phyloP scores from a whole-genome alignment of 768 basidiomycete species.

The Termitomyces titanicus region DNA sequence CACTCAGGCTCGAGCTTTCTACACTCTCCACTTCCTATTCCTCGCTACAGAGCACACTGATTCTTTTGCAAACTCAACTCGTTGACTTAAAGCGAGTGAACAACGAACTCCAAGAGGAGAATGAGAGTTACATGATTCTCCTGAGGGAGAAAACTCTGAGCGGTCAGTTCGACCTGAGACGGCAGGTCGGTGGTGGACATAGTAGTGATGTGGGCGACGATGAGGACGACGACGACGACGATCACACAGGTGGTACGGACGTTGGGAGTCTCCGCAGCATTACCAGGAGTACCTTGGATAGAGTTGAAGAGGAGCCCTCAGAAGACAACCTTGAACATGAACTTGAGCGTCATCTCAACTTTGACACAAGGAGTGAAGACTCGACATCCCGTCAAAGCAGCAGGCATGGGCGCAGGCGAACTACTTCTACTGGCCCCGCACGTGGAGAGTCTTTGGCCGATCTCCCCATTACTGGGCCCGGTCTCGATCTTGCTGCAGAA shows the following conservation, averaged over 20 bases:
- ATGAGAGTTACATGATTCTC: slow-evolving; percentile 95
- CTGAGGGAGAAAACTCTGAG: slow-evolving; percentile 87
- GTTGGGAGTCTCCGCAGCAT: slow-evolving; percentile 54
- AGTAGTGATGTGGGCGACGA: slow-evolving; percentile 32
- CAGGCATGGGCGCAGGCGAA: slow-evolving; percentile 47
- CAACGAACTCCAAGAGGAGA: slow-evolving; percentile 88
- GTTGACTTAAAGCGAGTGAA: slow-evolving; percentile 87
- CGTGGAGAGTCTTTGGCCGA: slow-evolving; percentile 83
- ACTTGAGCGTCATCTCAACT: slow-evolving; percentile 29
- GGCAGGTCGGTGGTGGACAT: slow-evolving; percentile 54
- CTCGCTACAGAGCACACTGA: slow-evolving; percentile 78
- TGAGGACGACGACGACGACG: slow-evolving; percentile 38
- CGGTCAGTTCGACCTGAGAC: slow-evolving; percentile 80
- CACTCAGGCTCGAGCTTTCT: slow-evolving; percentile 78
- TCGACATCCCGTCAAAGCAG: slow-evolving; percentile 36
- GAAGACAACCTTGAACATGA: slow-evolving; percentile 38
- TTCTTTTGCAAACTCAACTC: slow-evolving; percentile 82
- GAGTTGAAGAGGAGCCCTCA: slow-evolving; percentile 56
- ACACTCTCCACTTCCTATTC: slow-evolving; percentile 83
- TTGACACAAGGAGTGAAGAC: slow-evolving; percentile 30
- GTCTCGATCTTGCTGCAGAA: slow-evolving; percentile 87
- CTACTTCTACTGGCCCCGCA: slow-evolving; percentile 45
- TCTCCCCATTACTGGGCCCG: slow-evolving; percentile 84
- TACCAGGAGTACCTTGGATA: slow-evolving; percentile 55
- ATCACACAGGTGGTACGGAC: slow-evolving; percentile 40